Conservation (phyloP, 306 rosid species). For the Cicer pinnatifidum region DNA sequence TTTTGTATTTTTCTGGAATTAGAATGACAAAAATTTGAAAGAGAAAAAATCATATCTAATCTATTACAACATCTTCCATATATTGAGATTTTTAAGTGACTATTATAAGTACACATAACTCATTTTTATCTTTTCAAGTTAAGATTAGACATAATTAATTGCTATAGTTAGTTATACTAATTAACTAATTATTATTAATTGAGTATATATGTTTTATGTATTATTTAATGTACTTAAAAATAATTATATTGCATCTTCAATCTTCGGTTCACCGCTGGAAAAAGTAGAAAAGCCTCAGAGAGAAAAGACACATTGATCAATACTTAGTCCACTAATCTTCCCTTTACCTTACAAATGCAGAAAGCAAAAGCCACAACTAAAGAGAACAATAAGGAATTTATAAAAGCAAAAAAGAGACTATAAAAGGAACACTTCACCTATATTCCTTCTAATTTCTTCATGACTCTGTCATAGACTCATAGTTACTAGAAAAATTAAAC, state of each 20-base stretch:
- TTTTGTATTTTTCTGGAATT: too few species aligned
- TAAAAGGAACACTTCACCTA: conserved; percentile 44
- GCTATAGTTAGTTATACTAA: too few species aligned
- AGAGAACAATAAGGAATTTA: conserved; percentile 39
- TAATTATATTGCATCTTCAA: not conserved
- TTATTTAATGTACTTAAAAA: too few species aligned
- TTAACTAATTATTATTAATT: too few species aligned
- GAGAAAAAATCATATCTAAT: too few species aligned
- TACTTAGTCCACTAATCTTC: conserved; percentile 26
- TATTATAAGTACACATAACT: too few species aligned
- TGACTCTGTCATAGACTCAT: conserved; percentile 1
- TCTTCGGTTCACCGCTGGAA: not conserved
- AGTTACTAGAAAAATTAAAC: conserved; percentile 25
- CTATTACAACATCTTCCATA: too few species aligned
- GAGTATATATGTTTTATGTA: too few species aligned
- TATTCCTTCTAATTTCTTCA: conserved; percentile 31
- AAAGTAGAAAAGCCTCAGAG: not conserved
- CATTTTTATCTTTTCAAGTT: too few species aligned
- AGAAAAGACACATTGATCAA: conserved; percentile 27
- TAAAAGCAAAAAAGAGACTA: conserved; percentile 46
- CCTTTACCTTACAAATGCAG: conserved; percentile 26
- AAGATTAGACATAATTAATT: too few species aligned
- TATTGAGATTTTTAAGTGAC: too few species aligned
- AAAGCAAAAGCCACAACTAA: conserved; percentile 55
- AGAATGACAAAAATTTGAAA: too few species aligned